Conservation (phyloP, 164 flowering plant genomes). For the Litsea cubeba region DNA sequence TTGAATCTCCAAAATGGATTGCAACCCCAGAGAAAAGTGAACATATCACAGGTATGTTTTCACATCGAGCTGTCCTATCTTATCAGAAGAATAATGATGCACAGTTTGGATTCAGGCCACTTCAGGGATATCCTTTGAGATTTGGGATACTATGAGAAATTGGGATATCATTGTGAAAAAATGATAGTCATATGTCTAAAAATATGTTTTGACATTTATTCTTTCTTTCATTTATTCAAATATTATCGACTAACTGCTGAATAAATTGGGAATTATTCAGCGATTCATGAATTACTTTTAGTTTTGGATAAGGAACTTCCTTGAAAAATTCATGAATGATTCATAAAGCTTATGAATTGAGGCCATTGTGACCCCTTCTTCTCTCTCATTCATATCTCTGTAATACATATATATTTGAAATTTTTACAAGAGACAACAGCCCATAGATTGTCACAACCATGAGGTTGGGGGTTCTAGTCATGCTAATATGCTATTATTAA, state of each 20-base stretch:
- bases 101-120: neutral
- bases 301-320: neutral
- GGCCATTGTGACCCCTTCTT: neutral
- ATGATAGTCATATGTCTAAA: neutral
- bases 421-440: too few relatives aligned
- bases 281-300: too few relatives aligned
- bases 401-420: too few relatives aligned
- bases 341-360: neutral
- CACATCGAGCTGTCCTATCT: neutral
- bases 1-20: conserved; percentile 25
- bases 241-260: neutral
- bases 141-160: neutral
- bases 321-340: neutral
- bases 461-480: too few relatives aligned
- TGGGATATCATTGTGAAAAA: neutral
- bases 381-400: neutral
- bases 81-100: neutral
- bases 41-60: conserved; percentile 38
- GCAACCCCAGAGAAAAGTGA: conserved; percentile 14
- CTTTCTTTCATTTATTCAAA: neutral
- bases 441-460: too few relatives aligned
- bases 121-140: neutral
- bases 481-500: too few relatives aligned
- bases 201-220: neutral
- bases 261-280: neutral